Conservation (phyloP, 441 rosid genomes). For the Pelargonium fulgidum region DNA sequence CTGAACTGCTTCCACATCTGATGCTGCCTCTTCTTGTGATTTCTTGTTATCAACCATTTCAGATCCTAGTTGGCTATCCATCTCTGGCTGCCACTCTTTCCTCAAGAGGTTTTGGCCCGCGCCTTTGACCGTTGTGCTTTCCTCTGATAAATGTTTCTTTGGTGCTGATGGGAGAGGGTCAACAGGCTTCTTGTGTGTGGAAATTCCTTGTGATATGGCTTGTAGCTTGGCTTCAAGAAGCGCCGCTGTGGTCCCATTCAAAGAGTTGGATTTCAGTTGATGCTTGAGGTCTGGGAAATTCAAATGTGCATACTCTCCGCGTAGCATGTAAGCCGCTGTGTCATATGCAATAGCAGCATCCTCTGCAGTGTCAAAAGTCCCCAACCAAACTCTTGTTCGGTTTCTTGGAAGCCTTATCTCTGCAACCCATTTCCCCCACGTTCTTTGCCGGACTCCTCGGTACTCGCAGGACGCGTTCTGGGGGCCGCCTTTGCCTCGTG, state of each 20-base stretch:
- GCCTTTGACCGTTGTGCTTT: constrained; percentile 10
- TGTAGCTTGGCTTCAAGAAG: constrained; percentile 78
- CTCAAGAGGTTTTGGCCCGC: constrained; percentile 21
- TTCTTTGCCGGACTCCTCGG: constrained; percentile 77
- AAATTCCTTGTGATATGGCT: constrained; percentile 41
- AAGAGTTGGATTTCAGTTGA: constrained; percentile 49
- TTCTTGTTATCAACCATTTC: constrained; percentile 31
- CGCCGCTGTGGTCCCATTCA: constrained; percentile 51
- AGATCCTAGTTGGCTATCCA: constrained; percentile 28
- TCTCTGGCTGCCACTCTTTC: constrained; percentile 27
- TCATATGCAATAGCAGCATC: constrained; percentile 81
- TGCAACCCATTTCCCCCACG: constrained; percentile 94
- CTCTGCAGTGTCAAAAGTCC: constrained; percentile 75
- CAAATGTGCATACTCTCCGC: constrained; percentile 74
- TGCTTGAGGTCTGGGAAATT: constrained; percentile 64
- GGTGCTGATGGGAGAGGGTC: constrained; percentile 8
- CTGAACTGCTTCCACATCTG: constrained; percentile 58
- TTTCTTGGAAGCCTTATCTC: constrained; percentile 78
- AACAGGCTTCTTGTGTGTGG: constrained; percentile 22
- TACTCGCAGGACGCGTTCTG: constrained; percentile 77
- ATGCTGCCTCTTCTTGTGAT: constrained; percentile 22
- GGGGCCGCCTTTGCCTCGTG: constrained; percentile 93
- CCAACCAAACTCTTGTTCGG: constrained; percentile 78
- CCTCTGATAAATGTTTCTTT: constrained; percentile 1
- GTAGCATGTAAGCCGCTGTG: constrained; percentile 64